Conservation (phyloP, 257 asterid species). For the Osmanthus fragrans region DNA sequence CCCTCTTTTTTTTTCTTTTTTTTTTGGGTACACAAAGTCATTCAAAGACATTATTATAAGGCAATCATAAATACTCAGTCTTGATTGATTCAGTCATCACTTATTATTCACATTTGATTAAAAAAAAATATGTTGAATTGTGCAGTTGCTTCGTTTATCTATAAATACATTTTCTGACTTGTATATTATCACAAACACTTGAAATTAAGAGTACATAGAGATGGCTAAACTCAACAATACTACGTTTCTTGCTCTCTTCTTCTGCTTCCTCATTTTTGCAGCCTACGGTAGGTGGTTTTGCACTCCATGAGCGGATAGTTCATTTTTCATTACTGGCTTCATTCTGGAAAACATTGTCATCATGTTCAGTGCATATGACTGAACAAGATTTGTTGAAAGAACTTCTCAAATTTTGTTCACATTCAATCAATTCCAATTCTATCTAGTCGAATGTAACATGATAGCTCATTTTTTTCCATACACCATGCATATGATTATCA, state of each 20-base stretch:
- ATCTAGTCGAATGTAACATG: not conserved
- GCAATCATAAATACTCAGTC: not conserved
- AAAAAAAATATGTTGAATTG: not conserved
- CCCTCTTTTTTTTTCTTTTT: no score
- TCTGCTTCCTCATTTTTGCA: conserved; percentile 25
- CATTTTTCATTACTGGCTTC: not conserved
- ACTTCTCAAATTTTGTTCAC: not conserved
- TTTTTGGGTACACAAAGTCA: no score
- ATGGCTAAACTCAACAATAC: conserved; percentile 1
- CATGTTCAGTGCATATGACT: not conserved
- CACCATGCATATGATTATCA: not conserved
- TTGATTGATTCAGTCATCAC: not conserved
- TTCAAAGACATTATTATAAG: not conserved
- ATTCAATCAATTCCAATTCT: not conserved
- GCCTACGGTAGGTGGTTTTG: conserved; percentile 7
- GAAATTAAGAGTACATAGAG: not conserved
- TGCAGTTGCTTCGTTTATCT: not conserved
- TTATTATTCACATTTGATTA: not conserved
- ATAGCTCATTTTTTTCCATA: not conserved
- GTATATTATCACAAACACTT: not conserved
- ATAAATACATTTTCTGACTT: not conserved
- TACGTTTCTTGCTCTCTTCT: not conserved
- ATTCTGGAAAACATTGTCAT: not conserved
- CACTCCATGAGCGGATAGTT: not conserved
- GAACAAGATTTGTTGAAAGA: not conserved